These are phyloP conservation scores for Fraxinus albicans DNA, from an alignment of 305 asterid genomes.

Conservation along the genomic window DNA sequence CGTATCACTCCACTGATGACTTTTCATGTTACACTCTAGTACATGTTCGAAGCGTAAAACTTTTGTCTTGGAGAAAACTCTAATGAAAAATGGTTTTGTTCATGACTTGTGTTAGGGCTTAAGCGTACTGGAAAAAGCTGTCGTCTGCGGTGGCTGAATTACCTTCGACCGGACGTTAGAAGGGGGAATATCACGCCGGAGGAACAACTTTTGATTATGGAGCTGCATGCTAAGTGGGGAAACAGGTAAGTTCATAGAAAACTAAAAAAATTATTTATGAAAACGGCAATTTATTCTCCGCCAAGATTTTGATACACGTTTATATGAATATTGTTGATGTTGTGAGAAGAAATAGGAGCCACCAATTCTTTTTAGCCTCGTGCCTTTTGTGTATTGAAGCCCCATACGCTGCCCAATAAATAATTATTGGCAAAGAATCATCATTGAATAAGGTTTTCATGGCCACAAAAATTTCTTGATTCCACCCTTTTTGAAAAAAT, in stretches of 20 bases:
- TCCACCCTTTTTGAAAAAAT: neutral
- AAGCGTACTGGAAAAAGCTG: conserved; percentile 96
- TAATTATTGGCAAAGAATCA: conserved; percentile 10
- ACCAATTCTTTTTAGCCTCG: conserved; percentile 24
- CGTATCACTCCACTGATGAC: neutral
- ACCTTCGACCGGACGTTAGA: conserved; percentile 90
- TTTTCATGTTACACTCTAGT: neutral
- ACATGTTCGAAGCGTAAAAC: neutral
- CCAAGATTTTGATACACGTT: conserved; percentile 17
- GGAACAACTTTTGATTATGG: conserved; percentile 89
- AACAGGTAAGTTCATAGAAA: conserved; percentile 48
- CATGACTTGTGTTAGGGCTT: conserved; percentile 40
- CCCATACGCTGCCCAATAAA: conserved; percentile 10
- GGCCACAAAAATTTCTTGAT: neutral
- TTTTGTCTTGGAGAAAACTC: neutral
- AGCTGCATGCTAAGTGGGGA: conserved; percentile 96
- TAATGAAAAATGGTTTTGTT: neutral
- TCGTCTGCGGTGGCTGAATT: conserved; percentile 91
- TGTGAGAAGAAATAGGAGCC: conserved; percentile 14
- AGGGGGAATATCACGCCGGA: conserved; percentile 90
- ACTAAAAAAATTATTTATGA: neutral
- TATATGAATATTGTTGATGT: neutral
- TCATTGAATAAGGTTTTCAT: neutral
- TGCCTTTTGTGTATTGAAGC: conserved; percentile 20
- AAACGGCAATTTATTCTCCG: neutral